Base-by-base conservation (phyloP, 306 rosid genomes). In the Prunus padus region DNA sequence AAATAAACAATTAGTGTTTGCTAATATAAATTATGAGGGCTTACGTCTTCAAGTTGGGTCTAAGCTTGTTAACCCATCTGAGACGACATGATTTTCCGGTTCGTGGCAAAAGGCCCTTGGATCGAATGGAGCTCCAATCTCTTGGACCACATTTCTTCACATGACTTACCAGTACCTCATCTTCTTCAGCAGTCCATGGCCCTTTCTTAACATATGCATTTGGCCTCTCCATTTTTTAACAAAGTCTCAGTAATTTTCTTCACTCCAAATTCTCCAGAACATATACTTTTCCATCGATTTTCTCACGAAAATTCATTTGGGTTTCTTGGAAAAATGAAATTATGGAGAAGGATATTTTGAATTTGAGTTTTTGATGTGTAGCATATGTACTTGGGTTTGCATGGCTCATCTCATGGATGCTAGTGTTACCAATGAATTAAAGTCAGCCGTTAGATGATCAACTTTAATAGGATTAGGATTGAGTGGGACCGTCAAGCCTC, bases 91-190 rank as follows among this genome's bases (percentile, higher is more conserved):
- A 90, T 80, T 90, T 88, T 5, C 89, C 89, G 0, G 87, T 88
- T 22, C 90, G 59, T 0, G 89, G 84, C 77, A 90, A 77, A 13
- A 83, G 69, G 14, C 90, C 88, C 59, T 86, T 88, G 87, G 96
- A 86, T 79, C 87, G 89, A 90, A 90, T 83, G 88, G 84, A 86
- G 87, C 90, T 88, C 96, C 96, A 90, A 11, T 88, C 89, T 37
- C 86, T 75, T 7, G 92, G 83, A 71, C 96, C 92, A 68, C 68
- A 64, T 30, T 76, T 77, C 22, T 50, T 75, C 8, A 90, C 92
- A 77, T 84, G 82, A 25, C 75, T 79, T 19, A 81, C 30, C 0
- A 90, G 64, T 20, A 86, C 77, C 25, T 90, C 89, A 79, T 88
- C 96, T 84, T 90, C 96, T 9, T 90, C 91, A 69, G 68, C 74